These are phyloP conservation scores for Colletotrichum sidae DNA, from an alignment of 2,329 filamentous ascomycete genomes.

Conservation along the genomic window DNA sequence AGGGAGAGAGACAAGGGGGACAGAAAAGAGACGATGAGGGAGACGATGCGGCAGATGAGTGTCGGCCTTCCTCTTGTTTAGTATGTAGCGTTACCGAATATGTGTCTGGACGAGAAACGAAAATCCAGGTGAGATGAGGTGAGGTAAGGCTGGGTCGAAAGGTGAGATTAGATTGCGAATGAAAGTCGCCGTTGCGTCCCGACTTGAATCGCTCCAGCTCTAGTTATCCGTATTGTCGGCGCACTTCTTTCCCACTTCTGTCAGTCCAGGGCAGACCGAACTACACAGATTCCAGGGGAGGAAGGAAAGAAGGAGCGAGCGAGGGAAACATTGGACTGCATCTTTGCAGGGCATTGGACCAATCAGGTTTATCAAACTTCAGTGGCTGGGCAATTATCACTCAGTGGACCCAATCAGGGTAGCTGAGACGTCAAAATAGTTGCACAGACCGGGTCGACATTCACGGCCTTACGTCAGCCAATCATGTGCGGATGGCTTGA, in stretches of 20 bases:
- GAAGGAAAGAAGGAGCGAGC: constrained; percentile 16
- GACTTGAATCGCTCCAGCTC: constrained; percentile 14
- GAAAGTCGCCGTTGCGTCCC: constrained; percentile 26
- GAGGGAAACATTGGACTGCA: constrained; percentile 35
- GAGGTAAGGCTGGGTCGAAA: constrained; percentile 10
- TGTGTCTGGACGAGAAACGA: constrained; percentile 13
- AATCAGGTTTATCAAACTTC: constrained; percentile 12
- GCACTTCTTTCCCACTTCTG: constrained; percentile 1
- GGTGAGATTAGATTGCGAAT: constrained; percentile 14
- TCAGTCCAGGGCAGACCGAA: not conserved
- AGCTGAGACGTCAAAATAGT: constrained; percentile 38
- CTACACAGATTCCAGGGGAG: constrained; percentile 15
- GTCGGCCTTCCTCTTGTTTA: no score
- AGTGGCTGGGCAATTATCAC: constrained; percentile 33
- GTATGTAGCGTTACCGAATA: no score
- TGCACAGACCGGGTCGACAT: constrained; percentile 27
- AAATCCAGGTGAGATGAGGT: constrained; percentile 15
- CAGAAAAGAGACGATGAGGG: no score
- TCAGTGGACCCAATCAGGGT: constrained; percentile 5
- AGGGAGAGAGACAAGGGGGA: no score
- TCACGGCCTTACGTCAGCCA: constrained; percentile 4
- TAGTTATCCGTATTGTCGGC: not conserved
- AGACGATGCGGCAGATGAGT: no score
- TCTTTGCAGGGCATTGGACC: constrained; percentile 9
- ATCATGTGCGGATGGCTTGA: not conserved